Evolutionary conservation across 805 yeast genomes (phyloP), one percentile per base, ranked within the genome.

Genomic region (Candida ponderosae): DNA sequence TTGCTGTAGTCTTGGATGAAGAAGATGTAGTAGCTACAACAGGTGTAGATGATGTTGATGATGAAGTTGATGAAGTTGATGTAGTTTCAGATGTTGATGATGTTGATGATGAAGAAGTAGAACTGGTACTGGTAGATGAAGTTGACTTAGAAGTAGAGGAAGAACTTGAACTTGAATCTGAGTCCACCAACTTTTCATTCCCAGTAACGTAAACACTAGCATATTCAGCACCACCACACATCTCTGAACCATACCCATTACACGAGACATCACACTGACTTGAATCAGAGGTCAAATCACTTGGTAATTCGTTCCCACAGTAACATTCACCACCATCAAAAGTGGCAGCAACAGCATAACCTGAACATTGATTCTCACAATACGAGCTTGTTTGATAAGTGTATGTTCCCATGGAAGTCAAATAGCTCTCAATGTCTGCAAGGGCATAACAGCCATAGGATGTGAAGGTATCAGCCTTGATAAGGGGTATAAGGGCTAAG

Each of bases 171-270:
- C 37, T 18, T 3, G 38, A n/a, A 27, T 16, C 23, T 6, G 45
- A 9, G 5, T 39, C 40, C 17, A 37, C 32, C 8, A 57, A 39
- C 7, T 49, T 48, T 21, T 48, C 57, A 13, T 45, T 47, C 4
- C 60, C 65, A 39, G 48, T 47, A 18, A 57, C 58, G 42, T 62
- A 75, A 15, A 77, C 72, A 27, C 64, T 56, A 46, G 69, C 68
- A 38, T 68, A 69, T 21, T 54, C 47, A 18, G 69, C 61, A 24
- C 82, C 83, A 45, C 88, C 88, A 58, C 95, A 85, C 9, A 43
- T 60, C 38, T 80, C 81, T 4, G 46, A 32, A 9, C 75, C 72
- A 57, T 70, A 86, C n/a, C 87, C 94, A 17, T 52, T 55, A 58
- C 95, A 86, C 5, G 47, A 29, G 1, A 48, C 40, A 35, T 53